Evolutionary conservation across 345 rosid species (phyloP).

Genomic region (Populus simonii): DNA sequence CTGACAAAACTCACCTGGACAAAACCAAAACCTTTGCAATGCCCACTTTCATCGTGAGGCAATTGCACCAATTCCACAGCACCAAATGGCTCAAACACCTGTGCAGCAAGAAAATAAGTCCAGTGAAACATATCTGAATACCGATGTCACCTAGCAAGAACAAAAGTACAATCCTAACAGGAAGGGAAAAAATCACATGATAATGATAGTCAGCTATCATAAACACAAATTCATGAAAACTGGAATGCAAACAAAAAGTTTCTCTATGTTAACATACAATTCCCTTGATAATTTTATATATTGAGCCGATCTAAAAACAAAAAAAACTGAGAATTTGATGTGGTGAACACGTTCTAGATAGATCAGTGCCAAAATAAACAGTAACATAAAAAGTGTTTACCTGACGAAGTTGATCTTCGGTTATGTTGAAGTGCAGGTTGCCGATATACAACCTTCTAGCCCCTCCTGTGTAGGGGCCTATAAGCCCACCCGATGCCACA

Average conservation of each 20-base stretch:
- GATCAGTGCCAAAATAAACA: background rate
- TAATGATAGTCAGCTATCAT: background rate
- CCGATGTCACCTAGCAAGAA: background rate
- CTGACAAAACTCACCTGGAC: slow-evolving; percentile 62
- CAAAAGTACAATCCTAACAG: background rate
- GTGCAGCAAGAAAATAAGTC: slow-evolving; percentile 19
- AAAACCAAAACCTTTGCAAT: slow-evolving; percentile 94
- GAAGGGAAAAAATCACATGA: background rate
- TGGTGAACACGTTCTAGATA: background rate
- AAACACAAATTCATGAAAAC: background rate
- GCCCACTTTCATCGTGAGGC: slow-evolving; percentile 84
- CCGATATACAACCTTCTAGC: slow-evolving; percentile 94
- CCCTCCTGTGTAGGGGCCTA: slow-evolving; percentile 77
- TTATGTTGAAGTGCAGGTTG: slow-evolving; percentile 79
- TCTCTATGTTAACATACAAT: background rate
- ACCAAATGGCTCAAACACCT: slow-evolving; percentile 97
- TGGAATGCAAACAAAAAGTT: background rate
- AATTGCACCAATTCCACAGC: slow-evolving; percentile 91
- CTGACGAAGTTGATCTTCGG: slow-evolving; percentile 88
- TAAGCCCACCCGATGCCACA: slow-evolving; percentile 52
- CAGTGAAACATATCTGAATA: background rate
- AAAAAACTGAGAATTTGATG: background rate
- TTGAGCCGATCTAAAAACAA: background rate
- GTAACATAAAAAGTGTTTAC: slow-evolving; percentile 27
- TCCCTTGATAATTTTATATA: background rate